phyloP scores from a whole-genome alignment of 1,139 yeast species.

The Meyerozyma guilliermondii region DNA sequence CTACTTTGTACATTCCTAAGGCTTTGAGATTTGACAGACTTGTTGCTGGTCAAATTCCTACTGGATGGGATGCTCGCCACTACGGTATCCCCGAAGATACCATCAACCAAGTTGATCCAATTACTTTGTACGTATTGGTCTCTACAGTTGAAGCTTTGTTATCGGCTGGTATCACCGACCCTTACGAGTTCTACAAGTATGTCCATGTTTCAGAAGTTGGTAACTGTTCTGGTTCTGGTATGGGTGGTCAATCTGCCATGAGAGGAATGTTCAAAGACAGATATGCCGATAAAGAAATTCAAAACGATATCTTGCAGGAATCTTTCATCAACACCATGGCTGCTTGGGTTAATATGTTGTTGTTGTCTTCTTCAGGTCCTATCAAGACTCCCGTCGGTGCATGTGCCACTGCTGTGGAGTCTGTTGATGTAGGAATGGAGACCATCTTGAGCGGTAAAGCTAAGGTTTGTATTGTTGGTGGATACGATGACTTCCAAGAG shows the following conservation, averaged over 20 bases:
- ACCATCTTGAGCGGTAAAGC: constrained; percentile 91
- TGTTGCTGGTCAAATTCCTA: constrained; percentile 98
- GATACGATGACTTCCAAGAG: constrained; percentile 98
- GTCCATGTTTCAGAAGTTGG: constrained; percentile 98
- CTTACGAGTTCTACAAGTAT: constrained; percentile 96
- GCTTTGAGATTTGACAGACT: constrained; percentile 92
- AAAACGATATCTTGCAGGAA: constrained; percentile 94
- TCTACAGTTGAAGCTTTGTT: constrained; percentile 93
- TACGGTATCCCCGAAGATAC: constrained; percentile 95
- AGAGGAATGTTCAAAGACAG: constrained; percentile 98
- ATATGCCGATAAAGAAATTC: constrained; percentile 86
- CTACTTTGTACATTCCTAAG: constrained; percentile 86
- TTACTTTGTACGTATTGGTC: constrained; percentile 87
- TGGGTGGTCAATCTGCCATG: constrained; percentile 97
- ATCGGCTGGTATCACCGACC: constrained; percentile 93
- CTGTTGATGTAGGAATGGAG: constrained; percentile 94
- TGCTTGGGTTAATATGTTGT: constrained; percentile 98
- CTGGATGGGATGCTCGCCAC: constrained; percentile 95
- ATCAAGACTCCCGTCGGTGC: constrained; percentile 99
- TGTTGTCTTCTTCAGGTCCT: constrained; percentile 97
- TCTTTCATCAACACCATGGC: constrained; percentile 98
- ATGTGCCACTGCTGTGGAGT: constrained; percentile 97
- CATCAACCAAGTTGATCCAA: constrained; percentile 90
- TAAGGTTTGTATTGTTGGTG: constrained; percentile 94
- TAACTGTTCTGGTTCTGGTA: constrained; percentile 99